A percentile compares a stretch with the other conserved stretches of the same genome.
Conservation (phyloP, 495 filamentous ascomycete genomes). For the Thermothielavioides terrestris region DNA sequence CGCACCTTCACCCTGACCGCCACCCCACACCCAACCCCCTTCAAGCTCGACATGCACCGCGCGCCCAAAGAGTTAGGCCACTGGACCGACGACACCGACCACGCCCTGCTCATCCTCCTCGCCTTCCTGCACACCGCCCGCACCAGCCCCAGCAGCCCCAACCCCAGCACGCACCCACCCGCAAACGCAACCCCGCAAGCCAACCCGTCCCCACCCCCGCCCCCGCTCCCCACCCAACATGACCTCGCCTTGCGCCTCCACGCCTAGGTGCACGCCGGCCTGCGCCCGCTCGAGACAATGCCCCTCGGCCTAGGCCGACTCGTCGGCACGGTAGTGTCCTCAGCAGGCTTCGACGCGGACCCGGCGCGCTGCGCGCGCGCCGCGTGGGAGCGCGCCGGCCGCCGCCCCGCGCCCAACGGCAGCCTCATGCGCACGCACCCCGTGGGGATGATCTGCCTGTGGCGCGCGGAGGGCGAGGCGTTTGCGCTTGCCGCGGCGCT, state of each 20-base stretch:
- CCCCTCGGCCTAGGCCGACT: constrained; percentile 36
- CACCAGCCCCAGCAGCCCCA: not conserved
- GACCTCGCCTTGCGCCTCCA: constrained; percentile 35
- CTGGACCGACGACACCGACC: constrained; percentile 49
- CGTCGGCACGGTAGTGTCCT: constrained; percentile 26
- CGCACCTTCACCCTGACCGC: constrained; percentile 29
- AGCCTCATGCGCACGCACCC: constrained; percentile 42
- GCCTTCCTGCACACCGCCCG: constrained; percentile 32
- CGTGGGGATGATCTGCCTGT: constrained; percentile 34
- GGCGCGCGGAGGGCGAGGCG: constrained; percentile 21
- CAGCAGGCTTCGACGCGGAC: constrained; percentile 22
- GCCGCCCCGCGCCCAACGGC: constrained; percentile 37
- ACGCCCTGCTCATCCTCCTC: constrained; percentile 37
- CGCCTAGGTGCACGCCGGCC: constrained; percentile 34
- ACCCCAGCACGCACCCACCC: not conserved
- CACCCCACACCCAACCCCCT: constrained; percentile 14
- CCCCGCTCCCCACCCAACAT: constrained; percentile 9
- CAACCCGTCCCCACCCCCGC: not conserved
- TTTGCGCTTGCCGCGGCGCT: constrained; percentile 25
- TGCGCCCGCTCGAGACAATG: constrained; percentile 31
- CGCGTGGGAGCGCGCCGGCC: constrained; percentile 27
- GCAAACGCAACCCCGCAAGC: not conserved
- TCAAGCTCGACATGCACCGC: constrained; percentile 32
- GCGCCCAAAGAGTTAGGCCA: constrained; percentile 26
- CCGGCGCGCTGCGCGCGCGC: constrained; percentile 25